A percentile compares a stretch with the other conserved stretches of the same genome.
Evolutionary conservation across 2,329 filamentous ascomycete genomes (phyloP).

Genomic region (Neonectria sp.): DNA sequence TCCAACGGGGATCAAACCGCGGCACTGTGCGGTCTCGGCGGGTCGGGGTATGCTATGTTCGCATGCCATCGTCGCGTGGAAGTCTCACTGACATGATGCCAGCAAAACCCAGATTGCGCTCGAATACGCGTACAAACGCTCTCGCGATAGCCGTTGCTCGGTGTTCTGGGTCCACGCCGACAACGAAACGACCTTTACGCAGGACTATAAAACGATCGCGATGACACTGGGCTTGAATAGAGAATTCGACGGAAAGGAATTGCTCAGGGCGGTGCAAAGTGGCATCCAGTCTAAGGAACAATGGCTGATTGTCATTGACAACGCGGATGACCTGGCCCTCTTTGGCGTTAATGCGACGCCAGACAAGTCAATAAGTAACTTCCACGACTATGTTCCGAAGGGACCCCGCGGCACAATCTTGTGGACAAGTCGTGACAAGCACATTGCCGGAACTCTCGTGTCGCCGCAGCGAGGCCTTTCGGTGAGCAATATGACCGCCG

Average conservation of each 20-base stretch:
- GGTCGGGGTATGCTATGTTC: conserved; percentile 33
- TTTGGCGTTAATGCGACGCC: conserved; percentile 41
- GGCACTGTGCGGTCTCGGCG: conserved; percentile 34
- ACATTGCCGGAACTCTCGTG: neutral
- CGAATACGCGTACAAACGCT: neutral
- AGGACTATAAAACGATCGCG: conserved; percentile 51
- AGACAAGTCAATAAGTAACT: neutral
- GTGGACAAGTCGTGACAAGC: neutral
- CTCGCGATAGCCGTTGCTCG: conserved; percentile 39
- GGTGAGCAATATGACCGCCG: neutral
- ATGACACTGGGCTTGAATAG: conserved; percentile 41
- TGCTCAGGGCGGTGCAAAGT: conserved; percentile 37
- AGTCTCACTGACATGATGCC: neutral
- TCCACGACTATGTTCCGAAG: conserved; percentile 45
- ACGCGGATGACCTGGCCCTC: conserved; percentile 50
- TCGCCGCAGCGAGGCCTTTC: neutral
- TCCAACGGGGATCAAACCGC: conserved; percentile 1
- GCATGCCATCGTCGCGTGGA: conserved; percentile 3
- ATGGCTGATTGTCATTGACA: conserved; percentile 54
- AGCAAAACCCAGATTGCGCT: conserved; percentile 1
- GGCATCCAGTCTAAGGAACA: conserved; percentile 32
- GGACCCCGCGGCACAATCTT: neutral
- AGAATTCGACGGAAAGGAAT: conserved; percentile 37
- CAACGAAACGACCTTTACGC: conserved; percentile 49
- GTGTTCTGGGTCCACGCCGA: conserved; percentile 58